Evolutionary conservation across 768 basidiomycete genomes (phyloP).

Genomic region (Epithele typhae): DNA sequence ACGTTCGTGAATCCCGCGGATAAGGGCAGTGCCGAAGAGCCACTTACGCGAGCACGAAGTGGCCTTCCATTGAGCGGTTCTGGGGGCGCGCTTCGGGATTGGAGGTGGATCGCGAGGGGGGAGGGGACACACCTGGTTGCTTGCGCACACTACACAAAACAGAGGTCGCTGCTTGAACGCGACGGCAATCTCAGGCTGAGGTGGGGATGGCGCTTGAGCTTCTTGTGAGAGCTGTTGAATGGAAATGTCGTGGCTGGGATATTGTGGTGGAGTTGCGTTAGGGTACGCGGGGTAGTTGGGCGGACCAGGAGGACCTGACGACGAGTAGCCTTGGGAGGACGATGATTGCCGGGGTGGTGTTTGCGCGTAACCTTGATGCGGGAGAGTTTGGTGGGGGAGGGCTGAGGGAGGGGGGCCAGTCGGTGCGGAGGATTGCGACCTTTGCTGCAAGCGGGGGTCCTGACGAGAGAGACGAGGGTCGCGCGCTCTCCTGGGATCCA

Average conservation of each 20-base stretch:
- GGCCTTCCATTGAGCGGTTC: conserved; percentile 99
- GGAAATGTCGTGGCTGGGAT: conserved; percentile 19
- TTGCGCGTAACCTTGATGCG: conserved; percentile 1
- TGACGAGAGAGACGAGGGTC: conserved; percentile 75
- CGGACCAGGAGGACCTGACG: conserved; percentile 8
- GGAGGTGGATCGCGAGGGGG: neutral
- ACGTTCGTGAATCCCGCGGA: neutral
- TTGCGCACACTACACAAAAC: conserved; percentile 99
- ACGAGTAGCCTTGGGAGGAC: conserved; percentile 10
- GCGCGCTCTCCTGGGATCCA: conserved; percentile 80
- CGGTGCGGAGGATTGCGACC: conserved; percentile 36
- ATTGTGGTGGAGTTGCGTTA: conserved; percentile 21
- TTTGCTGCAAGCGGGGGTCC: conserved; percentile 58
- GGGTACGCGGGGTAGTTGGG: conserved; percentile 18
- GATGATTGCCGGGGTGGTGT: conserved; percentile 6
- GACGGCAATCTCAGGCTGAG: conserved; percentile 9
- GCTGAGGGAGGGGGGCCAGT: conserved; percentile 30
- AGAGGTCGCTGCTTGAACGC: conserved; percentile 63
- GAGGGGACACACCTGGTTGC: conserved; percentile 76
- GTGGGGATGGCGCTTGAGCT: conserved; percentile 18
- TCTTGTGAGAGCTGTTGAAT: conserved; percentile 25
- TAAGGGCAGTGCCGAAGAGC: no score
- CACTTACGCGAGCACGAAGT: conserved; percentile 82
- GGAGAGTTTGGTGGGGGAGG: conserved; percentile 5
- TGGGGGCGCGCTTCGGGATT: conserved; percentile 26